Base-by-base conservation (phyloP, 805 yeast species). In the Groenewaldozyma salmanticensis region DNA sequence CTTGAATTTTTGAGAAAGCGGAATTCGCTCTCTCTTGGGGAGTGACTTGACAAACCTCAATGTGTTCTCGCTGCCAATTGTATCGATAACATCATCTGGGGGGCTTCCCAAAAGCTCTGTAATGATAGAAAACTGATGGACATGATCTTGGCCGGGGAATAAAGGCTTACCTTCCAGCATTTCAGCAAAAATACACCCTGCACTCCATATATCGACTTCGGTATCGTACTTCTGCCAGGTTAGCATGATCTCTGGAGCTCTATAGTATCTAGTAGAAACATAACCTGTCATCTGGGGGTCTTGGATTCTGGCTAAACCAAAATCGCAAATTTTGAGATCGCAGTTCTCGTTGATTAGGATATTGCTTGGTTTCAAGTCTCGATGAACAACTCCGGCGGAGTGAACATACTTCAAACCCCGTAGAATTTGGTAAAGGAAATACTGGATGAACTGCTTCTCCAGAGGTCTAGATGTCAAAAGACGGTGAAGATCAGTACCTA, bases 211-310 rank as follows among this genome's bases (percentile, higher is more conserved):
- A 62, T 90, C 98, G 31, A 90, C 97, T 64, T 88, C 96, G 5
- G 85, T 80, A 57, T 88, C 96, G 64, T 90, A 90, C 59, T 90
- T 86, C 61, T 90, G 98, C 97, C 97, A 90, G 21, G 96, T 87
- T 49, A 90, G 73, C 98, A 90, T 90, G 62, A 90, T 90, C 61
- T 90, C 98, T 1, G 98, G 98, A 0, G 97, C 98, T 48, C 98
- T 75, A 64, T 90, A 90, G 67, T 87, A 90, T 56, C 98, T 66
- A 3, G 98, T 90, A 4, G 94, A 81, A 15, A 90, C 98, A 60
- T 90, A 90, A 6, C 97, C 98, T 1, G 97, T 90, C 98, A 90
- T 90, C 61, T 90, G 97, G 11, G 96, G 96, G 65, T 90, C 98
- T 67, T 90, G 96, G 57, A 90, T 83, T 59, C 98, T 75, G 27